phyloP scores from a whole-genome alignment of 2,329 filamentous ascomycete genomes.

The Aschersonia sp. region DNA sequence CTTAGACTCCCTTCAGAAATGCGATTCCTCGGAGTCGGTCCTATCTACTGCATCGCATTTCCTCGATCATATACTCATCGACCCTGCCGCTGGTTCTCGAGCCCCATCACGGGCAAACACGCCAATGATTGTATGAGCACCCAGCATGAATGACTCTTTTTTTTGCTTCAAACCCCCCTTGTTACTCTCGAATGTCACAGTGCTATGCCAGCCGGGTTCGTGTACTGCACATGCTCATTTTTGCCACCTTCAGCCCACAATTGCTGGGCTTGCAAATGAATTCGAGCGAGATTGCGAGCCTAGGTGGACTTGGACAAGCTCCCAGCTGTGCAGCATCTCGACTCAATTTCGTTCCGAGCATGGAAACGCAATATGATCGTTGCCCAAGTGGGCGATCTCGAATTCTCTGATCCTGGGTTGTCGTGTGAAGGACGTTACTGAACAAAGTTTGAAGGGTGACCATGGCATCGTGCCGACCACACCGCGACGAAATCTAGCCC shows the following conservation, averaged over 20 bases:
- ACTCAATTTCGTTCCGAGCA: not conserved
- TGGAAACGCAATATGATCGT: not conserved
- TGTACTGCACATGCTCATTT: conserved; percentile 17
- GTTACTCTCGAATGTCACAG: not conserved
- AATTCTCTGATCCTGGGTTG: conserved; percentile 32
- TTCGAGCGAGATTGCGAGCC: conserved; percentile 10
- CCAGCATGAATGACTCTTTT: conserved; percentile 18
- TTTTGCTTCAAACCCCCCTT: conserved; percentile 11
- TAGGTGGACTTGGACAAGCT: conserved; percentile 15
- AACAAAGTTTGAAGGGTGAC: conserved; percentile 33
- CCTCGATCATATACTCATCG: conserved; percentile 64
- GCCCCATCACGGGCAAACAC: conserved; percentile 52
- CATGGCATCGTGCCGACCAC: conserved; percentile 30
- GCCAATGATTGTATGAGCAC: conserved; percentile 48
- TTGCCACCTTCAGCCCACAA: conserved; percentile 20
- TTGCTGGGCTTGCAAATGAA: conserved; percentile 27
- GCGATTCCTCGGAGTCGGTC: conserved; percentile 69
- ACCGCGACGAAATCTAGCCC: conserved; percentile 47
- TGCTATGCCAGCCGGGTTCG: not conserved
- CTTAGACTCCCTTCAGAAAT: conserved; percentile 58
- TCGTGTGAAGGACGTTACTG: conserved; percentile 31
- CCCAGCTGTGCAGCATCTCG: conserved; percentile 6
- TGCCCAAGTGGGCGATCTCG: conserved; percentile 21
- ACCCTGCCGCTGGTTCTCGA: conserved; percentile 40
- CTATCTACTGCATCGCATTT: conserved; percentile 62